Percentiles rank a stretch among this genome's conserved stretches.
phyloP scores from a whole-genome alignment of 768 basidiomycete species.

The Macrolepiota dolichaula region DNA sequence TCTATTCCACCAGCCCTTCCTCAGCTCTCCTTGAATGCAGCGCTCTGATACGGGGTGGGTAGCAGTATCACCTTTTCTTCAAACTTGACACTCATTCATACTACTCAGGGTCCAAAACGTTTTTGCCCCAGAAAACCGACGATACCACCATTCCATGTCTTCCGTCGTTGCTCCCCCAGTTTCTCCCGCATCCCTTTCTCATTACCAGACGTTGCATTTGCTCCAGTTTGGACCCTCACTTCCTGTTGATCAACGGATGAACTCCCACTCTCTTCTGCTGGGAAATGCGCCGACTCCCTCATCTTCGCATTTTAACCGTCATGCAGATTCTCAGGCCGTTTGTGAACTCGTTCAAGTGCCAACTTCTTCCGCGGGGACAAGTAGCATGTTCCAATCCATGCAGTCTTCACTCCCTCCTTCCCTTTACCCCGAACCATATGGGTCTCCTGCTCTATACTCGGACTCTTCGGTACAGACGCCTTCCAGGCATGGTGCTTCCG shows the following conservation, averaged over 20 bases:
- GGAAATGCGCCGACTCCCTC: neutral
- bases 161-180: neutral
- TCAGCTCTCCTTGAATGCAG: slow-evolving; percentile 1
- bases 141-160: neutral
- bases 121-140: neutral
- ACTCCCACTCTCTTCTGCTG: neutral
- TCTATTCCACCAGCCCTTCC: neutral
- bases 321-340: neutral
- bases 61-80: neutral
- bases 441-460: neutral
- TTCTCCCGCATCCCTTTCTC: neutral
- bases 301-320: neutral
- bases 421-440: neutral
- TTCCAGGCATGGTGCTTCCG: neutral
- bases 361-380: neutral
- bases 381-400: neutral
- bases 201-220: neutral
- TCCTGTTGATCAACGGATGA: neutral
- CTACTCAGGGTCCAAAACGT: neutral
- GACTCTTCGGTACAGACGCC: too few relatives aligned
- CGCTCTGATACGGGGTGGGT: neutral
- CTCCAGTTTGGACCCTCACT: neutral
- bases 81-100: neutral
- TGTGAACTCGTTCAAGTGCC: neutral
- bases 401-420: neutral